Percentiles rank a stretch among this genome's conserved stretches.
phyloP scores from a whole-genome alignment of 2,329 filamentous ascomycete species.

The Diplocarpon rosae region DNA sequence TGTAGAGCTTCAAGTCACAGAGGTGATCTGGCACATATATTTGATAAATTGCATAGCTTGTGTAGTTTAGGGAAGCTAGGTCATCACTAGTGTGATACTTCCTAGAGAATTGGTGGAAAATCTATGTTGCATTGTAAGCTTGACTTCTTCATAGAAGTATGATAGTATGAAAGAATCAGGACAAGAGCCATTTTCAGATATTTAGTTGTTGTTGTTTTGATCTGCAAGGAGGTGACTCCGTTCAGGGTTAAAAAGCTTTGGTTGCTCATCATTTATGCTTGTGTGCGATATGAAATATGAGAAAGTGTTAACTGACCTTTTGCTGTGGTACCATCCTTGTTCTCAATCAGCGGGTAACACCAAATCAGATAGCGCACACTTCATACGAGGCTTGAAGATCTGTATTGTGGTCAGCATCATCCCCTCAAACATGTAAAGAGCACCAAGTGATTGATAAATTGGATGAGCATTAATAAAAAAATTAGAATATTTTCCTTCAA shows the following conservation, averaged over 20 bases:
- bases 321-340: too few relatives aligned
- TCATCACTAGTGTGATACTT: not conserved
- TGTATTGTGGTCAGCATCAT: too few relatives aligned
- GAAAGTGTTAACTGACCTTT: conserved; percentile 20
- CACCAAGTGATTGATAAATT: too few relatives aligned
- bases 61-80: too few relatives aligned
- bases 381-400: too few relatives aligned
- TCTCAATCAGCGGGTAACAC: too few relatives aligned
- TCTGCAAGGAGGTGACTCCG: conserved; percentile 28
- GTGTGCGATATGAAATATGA: conserved; percentile 6
- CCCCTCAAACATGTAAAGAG: too few relatives aligned
- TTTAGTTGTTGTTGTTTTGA: conserved; percentile 30
- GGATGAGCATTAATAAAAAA: conserved; percentile 22
- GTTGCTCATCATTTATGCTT: conserved; percentile 26
- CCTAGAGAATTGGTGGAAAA: conserved; percentile 16
- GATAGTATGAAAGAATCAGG: conserved; percentile 38
- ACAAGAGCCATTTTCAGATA: conserved; percentile 28
- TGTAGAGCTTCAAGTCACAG: too few relatives aligned
- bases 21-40: too few relatives aligned
- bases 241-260: conserved; percentile 32
- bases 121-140: conserved; percentile 44
- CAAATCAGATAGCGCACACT: too few relatives aligned
- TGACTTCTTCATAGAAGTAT: conserved; percentile 26
- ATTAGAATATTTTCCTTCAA: conserved; percentile 33
- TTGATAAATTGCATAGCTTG: too few relatives aligned